These are phyloP conservation scores for Neoascochyta sp. DNA, from an alignment of 2,329 filamentous ascomycete genomes.

Conservation along the genomic window DNA sequence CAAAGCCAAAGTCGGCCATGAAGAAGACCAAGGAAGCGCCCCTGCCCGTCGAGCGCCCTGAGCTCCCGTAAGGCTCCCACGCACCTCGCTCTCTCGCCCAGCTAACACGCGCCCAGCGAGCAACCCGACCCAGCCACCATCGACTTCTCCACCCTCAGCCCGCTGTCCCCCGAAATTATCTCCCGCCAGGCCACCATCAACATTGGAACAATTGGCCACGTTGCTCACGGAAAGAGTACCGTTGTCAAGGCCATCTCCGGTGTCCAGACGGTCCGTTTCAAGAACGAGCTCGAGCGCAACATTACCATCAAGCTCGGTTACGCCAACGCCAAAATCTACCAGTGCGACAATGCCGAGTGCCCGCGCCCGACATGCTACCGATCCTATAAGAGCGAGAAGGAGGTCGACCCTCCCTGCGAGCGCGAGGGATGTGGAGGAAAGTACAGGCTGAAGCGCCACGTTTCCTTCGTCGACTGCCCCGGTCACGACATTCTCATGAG, in stretches of 20 bases:
- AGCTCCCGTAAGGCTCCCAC: slow-evolving; percentile 53
- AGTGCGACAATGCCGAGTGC: slow-evolving; percentile 89
- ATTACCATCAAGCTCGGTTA: slow-evolving; percentile 99
- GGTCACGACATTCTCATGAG: slow-evolving; percentile 99
- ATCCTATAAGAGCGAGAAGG: slow-evolving; percentile 98
- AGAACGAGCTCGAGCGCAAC: slow-evolving; percentile 98
- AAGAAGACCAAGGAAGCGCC: slow-evolving; percentile 67
- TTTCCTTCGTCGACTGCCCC: slow-evolving; percentile 93
- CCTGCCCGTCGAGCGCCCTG: slow-evolving; percentile 58
- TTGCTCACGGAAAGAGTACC: slow-evolving; percentile 98
- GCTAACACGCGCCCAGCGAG: slow-evolving; percentile 47
- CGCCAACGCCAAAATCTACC: slow-evolving; percentile 99
- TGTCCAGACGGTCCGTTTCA: slow-evolving; percentile 98
- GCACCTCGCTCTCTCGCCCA: not conserved
- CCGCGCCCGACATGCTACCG: slow-evolving; percentile 92
- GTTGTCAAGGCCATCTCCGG: slow-evolving; percentile 99
- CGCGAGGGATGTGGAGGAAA: slow-evolving; percentile 83
- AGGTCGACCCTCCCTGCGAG: slow-evolving; percentile 94
- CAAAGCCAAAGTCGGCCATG: slow-evolving; percentile 69
- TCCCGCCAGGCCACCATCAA: slow-evolving; percentile 98
- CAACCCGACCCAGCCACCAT: slow-evolving; percentile 91
- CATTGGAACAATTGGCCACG: slow-evolving; percentile 96
- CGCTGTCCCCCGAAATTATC: slow-evolving; percentile 94
- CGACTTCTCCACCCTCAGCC: slow-evolving; percentile 74
- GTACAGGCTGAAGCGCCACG: slow-evolving; percentile 68